Conservation (phyloP, 2,329 filamentous ascomycete genomes). For the Paraconiothyrium brasiliense region DNA sequence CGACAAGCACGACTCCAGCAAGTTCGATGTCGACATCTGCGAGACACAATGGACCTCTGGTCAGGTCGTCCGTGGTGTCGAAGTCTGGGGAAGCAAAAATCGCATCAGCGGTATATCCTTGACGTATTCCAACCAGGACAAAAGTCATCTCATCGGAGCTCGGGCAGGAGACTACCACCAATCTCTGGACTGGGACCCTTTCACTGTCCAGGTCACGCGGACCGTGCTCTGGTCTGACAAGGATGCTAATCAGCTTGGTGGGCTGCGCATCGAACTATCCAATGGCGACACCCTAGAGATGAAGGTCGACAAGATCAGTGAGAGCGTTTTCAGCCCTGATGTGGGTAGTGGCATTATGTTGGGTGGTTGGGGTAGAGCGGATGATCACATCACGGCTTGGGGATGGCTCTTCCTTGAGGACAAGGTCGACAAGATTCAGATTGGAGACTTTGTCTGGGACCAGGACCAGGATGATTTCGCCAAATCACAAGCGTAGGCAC, state of each 20-base stretch:
- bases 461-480: conserved; percentile 9
- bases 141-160: conserved; percentile 10
- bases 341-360: conserved; percentile 12
- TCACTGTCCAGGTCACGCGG: background rate
- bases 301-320: conserved; percentile 6
- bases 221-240: conserved; percentile 12
- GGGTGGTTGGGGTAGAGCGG: conserved; percentile 15
- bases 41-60: conserved; percentile 11
- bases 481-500: conserved; percentile 10
- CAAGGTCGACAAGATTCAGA: conserved; percentile 13
- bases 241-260: conserved; percentile 13
- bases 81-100: conserved; percentile 16
- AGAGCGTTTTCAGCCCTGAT: background rate
- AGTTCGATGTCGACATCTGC: conserved; percentile 17
- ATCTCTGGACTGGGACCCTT: conserved; percentile 15
- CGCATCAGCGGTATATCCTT: conserved; percentile 11
- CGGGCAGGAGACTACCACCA: conserved; percentile 7
- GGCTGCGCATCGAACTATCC: conserved; percentile 7
- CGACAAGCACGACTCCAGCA: conserved; percentile 13
- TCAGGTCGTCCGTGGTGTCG: conserved; percentile 7
- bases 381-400: conserved; percentile 16
- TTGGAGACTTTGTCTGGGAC: conserved; percentile 17
- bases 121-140: conserved; percentile 12
- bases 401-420: conserved; percentile 18
- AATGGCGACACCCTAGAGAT: conserved; percentile 13